phyloP scores from a whole-genome alignment of 2,329 filamentous ascomycete genomes.

The Arthrobotrys iridis region DNA sequence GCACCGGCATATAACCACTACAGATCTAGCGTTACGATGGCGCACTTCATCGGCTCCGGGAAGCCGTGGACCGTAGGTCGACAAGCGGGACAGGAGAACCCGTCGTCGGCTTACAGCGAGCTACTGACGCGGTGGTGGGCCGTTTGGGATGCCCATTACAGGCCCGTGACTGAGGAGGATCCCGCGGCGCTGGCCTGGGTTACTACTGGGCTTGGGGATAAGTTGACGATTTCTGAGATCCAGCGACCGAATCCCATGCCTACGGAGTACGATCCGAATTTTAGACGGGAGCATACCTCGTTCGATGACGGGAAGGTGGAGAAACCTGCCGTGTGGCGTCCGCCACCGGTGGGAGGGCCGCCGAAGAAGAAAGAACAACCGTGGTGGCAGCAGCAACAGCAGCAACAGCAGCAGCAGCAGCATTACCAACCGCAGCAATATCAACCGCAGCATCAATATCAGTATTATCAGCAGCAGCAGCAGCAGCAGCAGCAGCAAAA shows the following conservation, averaged over 20 bases:
- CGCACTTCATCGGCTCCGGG: constrained; percentile 90
- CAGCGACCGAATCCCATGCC: constrained; percentile 27
- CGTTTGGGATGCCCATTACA: constrained; percentile 88
- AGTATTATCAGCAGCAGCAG: constrained; percentile 55
- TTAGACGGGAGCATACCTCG: constrained; percentile 44
- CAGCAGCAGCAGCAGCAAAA: constrained; percentile 37
- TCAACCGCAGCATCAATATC: constrained; percentile 49
- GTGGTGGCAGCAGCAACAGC: constrained; percentile 60
- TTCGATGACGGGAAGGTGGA: constrained; percentile 54
- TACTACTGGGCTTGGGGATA: constrained; percentile 63
- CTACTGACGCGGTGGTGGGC: constrained; percentile 92
- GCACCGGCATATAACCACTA: constrained; percentile 94
- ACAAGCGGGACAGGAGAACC: constrained; percentile 62
- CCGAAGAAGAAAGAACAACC: constrained; percentile 57
- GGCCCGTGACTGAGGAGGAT: constrained; percentile 60
- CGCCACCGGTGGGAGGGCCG: constrained; percentile 59
- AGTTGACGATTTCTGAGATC: constrained; percentile 43
- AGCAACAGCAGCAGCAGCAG: constrained; percentile 57
- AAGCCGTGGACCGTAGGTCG: constrained; percentile 86
- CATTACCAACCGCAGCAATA: constrained; percentile 52
- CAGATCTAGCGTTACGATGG: constrained; percentile 85
- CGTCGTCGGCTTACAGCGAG: constrained; percentile 77
- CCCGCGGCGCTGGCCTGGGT: constrained; percentile 33
- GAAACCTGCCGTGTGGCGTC: constrained; percentile 50
- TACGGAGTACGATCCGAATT: constrained; percentile 53